These are phyloP conservation scores for Amanita polypyramis DNA, from an alignment of 768 basidiomycete genomes.

Conservation along the genomic window DNA sequence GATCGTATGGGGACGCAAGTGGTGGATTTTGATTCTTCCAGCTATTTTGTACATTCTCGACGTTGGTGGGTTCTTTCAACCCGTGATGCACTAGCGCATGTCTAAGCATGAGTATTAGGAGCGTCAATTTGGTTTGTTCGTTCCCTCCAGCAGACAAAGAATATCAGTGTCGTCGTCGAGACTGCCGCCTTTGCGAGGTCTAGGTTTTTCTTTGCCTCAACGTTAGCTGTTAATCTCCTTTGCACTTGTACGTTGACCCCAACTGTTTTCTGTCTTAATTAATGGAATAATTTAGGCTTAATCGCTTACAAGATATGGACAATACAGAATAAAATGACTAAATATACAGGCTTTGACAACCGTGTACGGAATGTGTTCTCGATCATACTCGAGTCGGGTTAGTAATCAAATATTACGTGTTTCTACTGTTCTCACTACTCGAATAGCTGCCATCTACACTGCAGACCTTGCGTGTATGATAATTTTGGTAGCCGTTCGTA, in stretches of 20 bases:
- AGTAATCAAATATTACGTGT: not conserved
- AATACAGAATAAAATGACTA: not conserved
- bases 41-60: not conserved
- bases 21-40: conserved; percentile 1
- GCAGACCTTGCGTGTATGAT: conserved; percentile 1
- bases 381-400: conserved; percentile 7
- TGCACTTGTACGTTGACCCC: not conserved
- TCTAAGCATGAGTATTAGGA: not conserved
- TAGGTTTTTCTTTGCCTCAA: conserved; percentile 1
- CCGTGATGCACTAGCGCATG: no score
- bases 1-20: conserved; percentile 3
- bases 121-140: conserved; percentile 1
- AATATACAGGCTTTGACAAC: not conserved
- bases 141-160: not conserved
- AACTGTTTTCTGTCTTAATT: no score
- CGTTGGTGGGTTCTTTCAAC: not conserved
- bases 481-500: not conserved
- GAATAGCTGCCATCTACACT: conserved; percentile 2
- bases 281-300: not conserved
- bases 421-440: not conserved
- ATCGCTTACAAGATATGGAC: conserved; percentile 1
- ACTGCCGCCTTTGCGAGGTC: not conserved
- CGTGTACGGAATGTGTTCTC: not conserved
- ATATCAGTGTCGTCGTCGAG: not conserved
- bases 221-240: conserved; percentile 3